Evolutionary conservation across 331 rosid species (phyloP).

Genomic region (Quercus phellos): DNA sequence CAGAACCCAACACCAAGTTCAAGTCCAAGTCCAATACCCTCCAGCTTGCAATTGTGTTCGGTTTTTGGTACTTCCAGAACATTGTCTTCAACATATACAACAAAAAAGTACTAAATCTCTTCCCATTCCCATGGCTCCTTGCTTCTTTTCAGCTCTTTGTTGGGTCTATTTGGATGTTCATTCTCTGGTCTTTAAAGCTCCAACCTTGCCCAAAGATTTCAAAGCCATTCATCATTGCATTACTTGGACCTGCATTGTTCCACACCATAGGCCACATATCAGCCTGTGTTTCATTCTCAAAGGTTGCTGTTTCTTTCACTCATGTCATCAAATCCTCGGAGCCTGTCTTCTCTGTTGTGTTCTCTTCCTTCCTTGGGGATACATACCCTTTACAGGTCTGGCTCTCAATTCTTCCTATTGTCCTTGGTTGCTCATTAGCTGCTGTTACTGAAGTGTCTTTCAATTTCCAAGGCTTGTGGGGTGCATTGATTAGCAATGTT

Average conservation of each 20-base stretch:
- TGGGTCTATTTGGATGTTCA: slow-evolving; percentile 81
- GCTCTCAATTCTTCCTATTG: slow-evolving; percentile 87
- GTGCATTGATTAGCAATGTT: slow-evolving; percentile 85
- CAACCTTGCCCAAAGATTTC: slow-evolving; percentile 83
- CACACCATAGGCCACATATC: slow-evolving; percentile 96
- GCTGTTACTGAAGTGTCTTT: slow-evolving; percentile 84
- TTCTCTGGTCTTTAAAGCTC: slow-evolving; percentile 71
- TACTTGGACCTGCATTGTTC: slow-evolving; percentile 92
- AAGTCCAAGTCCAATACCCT: slow-evolving; percentile 39
- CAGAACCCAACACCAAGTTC: slow-evolving; percentile 37
- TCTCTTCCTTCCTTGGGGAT: slow-evolving; percentile 72
- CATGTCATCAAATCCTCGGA: slow-evolving; percentile 91
- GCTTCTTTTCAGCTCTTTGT: slow-evolving; percentile 90
- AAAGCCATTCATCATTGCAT: slow-evolving; percentile 64
- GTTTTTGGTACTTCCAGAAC: slow-evolving; percentile 85
- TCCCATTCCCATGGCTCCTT: slow-evolving; percentile 93
- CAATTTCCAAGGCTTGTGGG: slow-evolving; percentile 72
- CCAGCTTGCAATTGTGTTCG: slow-evolving; percentile 83
- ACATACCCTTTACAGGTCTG: slow-evolving; percentile 74
- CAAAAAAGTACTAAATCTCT: slow-evolving; percentile 71
- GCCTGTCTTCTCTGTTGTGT: slow-evolving; percentile 79
- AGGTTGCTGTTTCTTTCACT: slow-evolving; percentile 96
- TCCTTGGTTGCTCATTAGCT: slow-evolving; percentile 78
- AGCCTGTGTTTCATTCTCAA: slow-evolving; percentile 88
- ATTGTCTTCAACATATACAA: slow-evolving; percentile 86